A percentile compares a stretch with the other conserved stretches of the same genome.
Conservation (phyloP, 805 yeast genomes). For the Suhomyces sp. region DNA sequence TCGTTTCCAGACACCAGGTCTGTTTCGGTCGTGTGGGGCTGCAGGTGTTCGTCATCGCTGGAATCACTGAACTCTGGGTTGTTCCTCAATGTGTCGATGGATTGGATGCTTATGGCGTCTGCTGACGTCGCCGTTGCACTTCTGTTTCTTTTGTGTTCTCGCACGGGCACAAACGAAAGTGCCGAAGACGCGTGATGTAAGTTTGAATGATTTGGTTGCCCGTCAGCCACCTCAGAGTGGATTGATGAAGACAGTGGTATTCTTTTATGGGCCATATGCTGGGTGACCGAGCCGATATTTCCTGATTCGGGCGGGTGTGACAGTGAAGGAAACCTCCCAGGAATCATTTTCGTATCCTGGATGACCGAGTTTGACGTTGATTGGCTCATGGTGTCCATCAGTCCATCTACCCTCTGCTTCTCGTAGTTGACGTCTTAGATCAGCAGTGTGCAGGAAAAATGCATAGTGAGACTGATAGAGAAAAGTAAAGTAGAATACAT, state of each 20-base stretch:
- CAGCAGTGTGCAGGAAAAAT: background rate
- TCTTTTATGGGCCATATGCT: background rate
- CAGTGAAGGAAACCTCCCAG: background rate
- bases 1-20: background rate
- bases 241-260: background rate
- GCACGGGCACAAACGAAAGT: background rate
- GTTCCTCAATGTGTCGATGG: slow-evolving; percentile 7
- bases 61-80: background rate
- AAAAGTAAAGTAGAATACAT: too few species aligned
- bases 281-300: background rate
- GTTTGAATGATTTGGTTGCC: background rate
- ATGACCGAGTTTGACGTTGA: background rate
- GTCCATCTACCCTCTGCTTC: background rate
- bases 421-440: background rate
- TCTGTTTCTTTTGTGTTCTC: slow-evolving; percentile 2
- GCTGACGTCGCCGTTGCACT: slow-evolving; percentile 9
- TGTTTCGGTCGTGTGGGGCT: background rate
- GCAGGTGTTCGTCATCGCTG: background rate
- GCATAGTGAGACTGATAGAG: background rate
- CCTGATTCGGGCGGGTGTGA: background rate
- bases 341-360: background rate
- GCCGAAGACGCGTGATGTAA: background rate
- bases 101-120: slow-evolving; percentile 10
- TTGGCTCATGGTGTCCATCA: background rate
- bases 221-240: background rate